Evolutionary conservation across 202 grass and related monocot genomes (phyloP).

Genomic region (Brachypodium distachyon): DNA sequence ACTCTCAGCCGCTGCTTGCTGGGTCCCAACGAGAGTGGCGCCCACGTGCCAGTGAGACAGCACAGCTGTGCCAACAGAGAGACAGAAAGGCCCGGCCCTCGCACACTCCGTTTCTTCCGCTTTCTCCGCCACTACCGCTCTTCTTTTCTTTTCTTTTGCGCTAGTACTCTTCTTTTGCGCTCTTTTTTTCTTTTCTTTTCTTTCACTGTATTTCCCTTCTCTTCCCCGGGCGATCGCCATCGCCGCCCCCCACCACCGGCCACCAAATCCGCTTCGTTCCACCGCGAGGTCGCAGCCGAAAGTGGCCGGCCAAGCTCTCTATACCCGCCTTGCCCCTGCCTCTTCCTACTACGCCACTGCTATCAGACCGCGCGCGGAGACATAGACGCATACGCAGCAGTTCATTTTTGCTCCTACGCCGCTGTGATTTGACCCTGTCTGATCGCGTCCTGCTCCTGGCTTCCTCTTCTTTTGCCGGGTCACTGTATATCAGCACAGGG

Average conservation of each 20-base stretch:
- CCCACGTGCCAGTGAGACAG: neutral
- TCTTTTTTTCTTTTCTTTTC: neutral
- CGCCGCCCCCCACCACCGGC: constrained; percentile 26
- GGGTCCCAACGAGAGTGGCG: neutral
- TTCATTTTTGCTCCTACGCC: neutral
- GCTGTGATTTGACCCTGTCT: constrained; percentile 18
- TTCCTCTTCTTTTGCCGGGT: neutral
- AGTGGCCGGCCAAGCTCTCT: constrained; percentile 16
- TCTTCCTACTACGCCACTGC: neutral
- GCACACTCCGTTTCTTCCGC: constrained; percentile 30
- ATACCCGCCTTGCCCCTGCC: neutral
- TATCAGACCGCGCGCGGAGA: too few species aligned
- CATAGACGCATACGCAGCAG: neutral
- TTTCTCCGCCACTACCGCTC: constrained; percentile 26
- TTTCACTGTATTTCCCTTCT: neutral
- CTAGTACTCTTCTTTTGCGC: neutral
- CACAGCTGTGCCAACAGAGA: constrained; percentile 8
- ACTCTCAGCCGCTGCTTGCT: neutral
- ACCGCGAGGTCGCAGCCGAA: constrained; percentile 24
- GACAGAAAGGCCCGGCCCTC: constrained; percentile 21
- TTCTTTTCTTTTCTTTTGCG: too few species aligned
- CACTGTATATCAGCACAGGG: neutral
- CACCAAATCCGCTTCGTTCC: constrained; percentile 36
- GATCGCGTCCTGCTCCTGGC: neutral
- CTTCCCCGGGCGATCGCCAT: constrained; percentile 1